phyloP scores from a whole-genome alignment of 257 asterid species.

The Cynanchum wilfordii region DNA sequence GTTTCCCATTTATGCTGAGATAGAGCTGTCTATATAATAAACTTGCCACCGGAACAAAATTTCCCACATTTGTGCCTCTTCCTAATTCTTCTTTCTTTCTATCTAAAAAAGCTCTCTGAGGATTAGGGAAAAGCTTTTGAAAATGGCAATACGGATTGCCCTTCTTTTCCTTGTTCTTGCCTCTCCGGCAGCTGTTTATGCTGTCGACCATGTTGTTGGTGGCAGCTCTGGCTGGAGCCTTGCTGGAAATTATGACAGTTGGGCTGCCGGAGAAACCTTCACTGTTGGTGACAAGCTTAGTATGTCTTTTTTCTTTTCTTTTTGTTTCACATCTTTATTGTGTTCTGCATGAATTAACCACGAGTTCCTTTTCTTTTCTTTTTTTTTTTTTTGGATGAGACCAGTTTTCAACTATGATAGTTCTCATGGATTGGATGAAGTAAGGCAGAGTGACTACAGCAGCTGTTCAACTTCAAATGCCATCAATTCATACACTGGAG shows the following conservation, averaged over 20 bases:
- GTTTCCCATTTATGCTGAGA: background rate
- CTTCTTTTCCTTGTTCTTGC: slow-evolving; percentile 32
- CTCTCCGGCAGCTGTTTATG: slow-evolving; percentile 33
- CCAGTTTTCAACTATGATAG: slow-evolving; percentile 50
- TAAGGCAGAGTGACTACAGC: slow-evolving; percentile 29
- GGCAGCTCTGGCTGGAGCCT: slow-evolving; percentile 42
- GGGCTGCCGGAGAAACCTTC: slow-evolving; percentile 47
- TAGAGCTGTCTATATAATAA: slow-evolving; percentile 8
- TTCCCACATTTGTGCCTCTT: background rate
- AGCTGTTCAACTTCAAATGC: slow-evolving; percentile 36
- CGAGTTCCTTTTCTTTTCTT: background rate
- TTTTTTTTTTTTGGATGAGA: background rate
- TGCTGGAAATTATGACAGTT: slow-evolving; percentile 24
- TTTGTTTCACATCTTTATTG: no score
- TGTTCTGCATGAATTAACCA: background rate
- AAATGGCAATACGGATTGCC: slow-evolving; percentile 31
- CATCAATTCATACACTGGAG: slow-evolving; percentile 22
- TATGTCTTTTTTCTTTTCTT: slow-evolving; percentile 18
- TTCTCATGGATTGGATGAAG: slow-evolving; percentile 46
- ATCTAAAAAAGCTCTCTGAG: background rate
- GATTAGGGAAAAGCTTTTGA: background rate
- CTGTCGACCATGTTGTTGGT: slow-evolving; percentile 44
- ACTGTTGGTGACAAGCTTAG: slow-evolving; percentile 43
- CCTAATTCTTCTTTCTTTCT: background rate
- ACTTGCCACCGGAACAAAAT: background rate